Base-by-base conservation (phyloP, 2,329 filamentous ascomycete species). In the Trichoderma afroharzianum region DNA sequence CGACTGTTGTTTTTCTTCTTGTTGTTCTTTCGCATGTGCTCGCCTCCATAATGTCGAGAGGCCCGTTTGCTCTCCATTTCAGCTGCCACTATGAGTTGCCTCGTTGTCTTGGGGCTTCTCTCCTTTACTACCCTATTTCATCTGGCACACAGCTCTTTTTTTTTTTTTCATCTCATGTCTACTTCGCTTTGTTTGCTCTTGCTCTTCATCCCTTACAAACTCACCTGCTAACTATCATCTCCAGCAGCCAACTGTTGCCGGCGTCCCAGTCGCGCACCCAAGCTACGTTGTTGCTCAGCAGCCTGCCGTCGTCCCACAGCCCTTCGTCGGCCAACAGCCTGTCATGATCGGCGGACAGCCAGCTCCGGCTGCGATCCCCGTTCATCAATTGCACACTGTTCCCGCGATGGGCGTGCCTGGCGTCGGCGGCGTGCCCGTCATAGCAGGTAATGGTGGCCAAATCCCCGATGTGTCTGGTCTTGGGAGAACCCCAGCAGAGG, bases 381-480 rank as follows among this genome's bases (percentile, higher is more conserved):
- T 68, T 26, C 78, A 77, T 47, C 74, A 75, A n/a, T 68, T 80
- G 36, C 74, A 76, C 61, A 73, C 75, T 32, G 66, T 78, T 68
- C 78, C 78, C 55, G 47, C 72, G 39, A 74, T 77, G 69, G 77
- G 78, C 26, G 36, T 78, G 73, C 75, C 77, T 64, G 75, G 76
- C 59, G 72, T 58, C 55, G 63, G 75, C 63, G 75, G 76, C 55
- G 68, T 78, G 63, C 79, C 79, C 73, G 74, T 82, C 75, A 77
- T 83, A 76, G 78, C 82, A 83, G 83, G 83, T 82, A 84, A 81
- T 78, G 71, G 74, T 73, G 79, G 77, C 64, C 76, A 81, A 61
- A 78, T 82, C 73, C 83, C 84, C n/a, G 86, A 89, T 73, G 82
- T 88, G 72, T 79, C 85, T 79, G 83, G 87, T 70, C 76, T 88